Evolutionary conservation across 2,329 filamentous ascomycete genomes (phyloP).

Genomic region (Fusarium camptoceras): DNA sequence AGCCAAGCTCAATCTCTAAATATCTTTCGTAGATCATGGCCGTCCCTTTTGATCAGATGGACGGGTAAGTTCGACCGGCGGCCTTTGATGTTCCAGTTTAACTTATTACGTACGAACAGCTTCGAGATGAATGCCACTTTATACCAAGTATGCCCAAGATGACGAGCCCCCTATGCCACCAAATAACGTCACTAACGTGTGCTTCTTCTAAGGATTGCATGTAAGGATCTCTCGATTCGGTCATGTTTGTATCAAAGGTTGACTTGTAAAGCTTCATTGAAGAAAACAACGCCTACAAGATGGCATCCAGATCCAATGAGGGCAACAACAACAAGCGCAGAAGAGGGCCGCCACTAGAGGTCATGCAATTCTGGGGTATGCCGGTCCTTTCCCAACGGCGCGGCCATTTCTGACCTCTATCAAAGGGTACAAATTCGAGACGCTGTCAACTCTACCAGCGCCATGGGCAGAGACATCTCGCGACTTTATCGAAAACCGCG

Average conservation of each 20-base stretch:
- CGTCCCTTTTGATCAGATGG: slow-evolving; percentile 82
- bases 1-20: slow-evolving; percentile 9
- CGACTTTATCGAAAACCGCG: slow-evolving; percentile 82
- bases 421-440: slow-evolving; percentile 95
- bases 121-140: slow-evolving; percentile 97
- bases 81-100: background rate
- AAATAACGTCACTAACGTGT: slow-evolving; percentile 19
- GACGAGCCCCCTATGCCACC: background rate
- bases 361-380: slow-evolving; percentile 93
- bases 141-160: slow-evolving; percentile 77
- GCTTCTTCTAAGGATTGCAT: slow-evolving; percentile 61
- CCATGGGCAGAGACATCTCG: slow-evolving; percentile 79
- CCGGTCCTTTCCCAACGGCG: background rate
- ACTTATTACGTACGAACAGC: slow-evolving; percentile 56
- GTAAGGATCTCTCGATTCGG: slow-evolving; percentile 52
- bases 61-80: slow-evolving; percentile 67
- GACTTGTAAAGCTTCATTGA: slow-evolving; percentile 81
- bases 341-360: slow-evolving; percentile 70
- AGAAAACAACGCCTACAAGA: slow-evolving; percentile 83
- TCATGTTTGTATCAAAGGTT: background rate
- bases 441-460: slow-evolving; percentile 78
- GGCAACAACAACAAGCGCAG: slow-evolving; percentile 46
- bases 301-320: slow-evolving; percentile 70
- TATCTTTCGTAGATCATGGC: slow-evolving; percentile 79
- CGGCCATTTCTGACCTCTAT: background rate